Base-by-base conservation (phyloP, 441 rosid species). In the Bocquillonia castaneifolia region DNA sequence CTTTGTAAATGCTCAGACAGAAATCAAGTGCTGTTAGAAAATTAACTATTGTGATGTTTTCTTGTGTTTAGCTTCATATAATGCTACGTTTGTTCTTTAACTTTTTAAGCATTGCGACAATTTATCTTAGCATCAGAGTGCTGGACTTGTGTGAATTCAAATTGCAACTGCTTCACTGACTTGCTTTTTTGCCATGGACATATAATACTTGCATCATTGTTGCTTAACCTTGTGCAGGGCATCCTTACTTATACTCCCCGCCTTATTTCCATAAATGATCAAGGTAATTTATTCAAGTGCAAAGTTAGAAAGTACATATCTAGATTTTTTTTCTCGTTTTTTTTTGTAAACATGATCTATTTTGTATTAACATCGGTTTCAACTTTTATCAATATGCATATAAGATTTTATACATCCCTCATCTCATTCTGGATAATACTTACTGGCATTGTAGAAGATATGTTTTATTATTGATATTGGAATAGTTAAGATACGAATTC, bases 201-300 rank as follows among this genome's bases (percentile, higher is more conserved):
- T 37, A 10, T 29, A 36, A 18, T 48, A 55, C 26, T 56, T 50
- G 40, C 63, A 37, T 48, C 2, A 1, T 42, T 40, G 66, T 64
- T 74, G 14, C 47, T 53, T 34, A 40, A 69, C 8, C 52, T n/a
- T 70, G 28, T 78, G 68, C 86, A 91, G 96, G 94, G 97, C 5
- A 67, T 75, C 55, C 75, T 69, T 68, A 90, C 89, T 7, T 88
- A 91, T 72, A 86, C 96, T 73, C 98, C 98, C 65, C 97, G 93
- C 47, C 70, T 93, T 0, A 57, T 91, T 63, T 93, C 98, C 6
- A 65, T 93, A 29, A 90, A 83, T 64, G 72, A 81, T 51, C 89
- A 88, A 89, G 98, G 98, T 93, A 82, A 66, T 71, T 20, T 6
- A 18, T 45, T 56, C 44, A 13, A 57, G 10, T 31, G 42, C 31